Conservation (phyloP, 768 basidiomycete genomes). For the Lactarius sanguifluus region DNA sequence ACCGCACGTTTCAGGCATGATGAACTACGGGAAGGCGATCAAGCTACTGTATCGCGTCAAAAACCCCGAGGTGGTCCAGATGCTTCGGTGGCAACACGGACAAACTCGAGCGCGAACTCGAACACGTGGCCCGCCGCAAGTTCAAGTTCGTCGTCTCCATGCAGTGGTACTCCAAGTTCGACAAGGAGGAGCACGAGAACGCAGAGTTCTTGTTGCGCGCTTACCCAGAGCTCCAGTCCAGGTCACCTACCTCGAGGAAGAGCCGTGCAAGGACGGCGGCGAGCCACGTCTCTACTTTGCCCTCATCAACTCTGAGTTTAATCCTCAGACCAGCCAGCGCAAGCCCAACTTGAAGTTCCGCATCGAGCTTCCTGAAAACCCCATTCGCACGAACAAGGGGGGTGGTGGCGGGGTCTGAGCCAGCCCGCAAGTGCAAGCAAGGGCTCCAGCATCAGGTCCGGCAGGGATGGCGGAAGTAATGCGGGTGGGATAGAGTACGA, state of each 20-base stretch:
- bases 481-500: no score
- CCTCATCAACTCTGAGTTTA: conserved; percentile 95
- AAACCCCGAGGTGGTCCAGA: conserved; percentile 98
- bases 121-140: conserved; percentile 96
- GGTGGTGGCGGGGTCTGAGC: no score
- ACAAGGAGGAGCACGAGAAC: no score
- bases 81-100: conserved; percentile 96
- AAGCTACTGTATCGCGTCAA: conserved; percentile 99
- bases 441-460: no score
- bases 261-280: conserved; percentile 91
- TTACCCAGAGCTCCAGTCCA: conserved; percentile 86
- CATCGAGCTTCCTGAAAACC: conserved; percentile 97
- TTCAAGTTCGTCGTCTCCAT: conserved; percentile 99
- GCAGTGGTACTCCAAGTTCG: no score
- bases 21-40: no score
- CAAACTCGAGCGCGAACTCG: conserved; percentile 91
- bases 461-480: no score
- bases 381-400: conserved; percentile 51
- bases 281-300: conserved; percentile 95
- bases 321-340: conserved; percentile 85
- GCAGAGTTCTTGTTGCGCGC: conserved; percentile 96
- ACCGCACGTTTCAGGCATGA: conserved; percentile 99
- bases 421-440: no score
- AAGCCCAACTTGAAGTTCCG: conserved; percentile 84
- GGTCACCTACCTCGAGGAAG: conserved; percentile 98